phyloP scores from a whole-genome alignment of 495 filamentous ascomycete genomes.

The Entonaema liquescens region DNA sequence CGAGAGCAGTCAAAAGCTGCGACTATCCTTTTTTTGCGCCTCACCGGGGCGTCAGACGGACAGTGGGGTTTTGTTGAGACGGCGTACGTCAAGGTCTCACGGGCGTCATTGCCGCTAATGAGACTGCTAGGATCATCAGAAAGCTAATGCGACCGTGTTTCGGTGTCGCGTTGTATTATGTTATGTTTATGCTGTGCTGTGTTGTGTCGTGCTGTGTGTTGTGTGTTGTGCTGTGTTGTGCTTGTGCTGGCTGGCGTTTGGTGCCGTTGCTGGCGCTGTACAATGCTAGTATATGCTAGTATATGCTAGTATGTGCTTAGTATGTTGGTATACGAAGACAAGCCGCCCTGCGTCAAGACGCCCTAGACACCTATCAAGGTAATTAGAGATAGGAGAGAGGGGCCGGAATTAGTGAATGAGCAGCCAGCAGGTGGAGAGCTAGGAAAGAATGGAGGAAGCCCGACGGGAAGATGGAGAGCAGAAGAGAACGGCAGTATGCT shows the following conservation, averaged over 20 bases:
- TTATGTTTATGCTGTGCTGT: constrained; percentile 33
- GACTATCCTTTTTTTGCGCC: constrained; percentile 40
- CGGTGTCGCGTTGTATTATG: constrained; percentile 41
- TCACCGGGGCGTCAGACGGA: constrained; percentile 44
- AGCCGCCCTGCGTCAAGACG: constrained; percentile 22
- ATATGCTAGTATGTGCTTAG: not conserved
- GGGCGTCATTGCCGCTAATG: constrained; percentile 45
- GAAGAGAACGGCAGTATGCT: constrained; percentile 40
- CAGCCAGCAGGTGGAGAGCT: constrained; percentile 46
- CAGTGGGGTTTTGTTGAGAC: constrained; percentile 46
- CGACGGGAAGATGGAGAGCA: constrained; percentile 39
- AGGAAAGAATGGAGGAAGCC: constrained; percentile 41
- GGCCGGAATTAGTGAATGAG: constrained; percentile 43
- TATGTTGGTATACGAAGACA: constrained; percentile 25
- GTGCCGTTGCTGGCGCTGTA: constrained; percentile 10
- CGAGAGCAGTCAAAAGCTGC: constrained; percentile 30
- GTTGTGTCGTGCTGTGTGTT: constrained; percentile 22
- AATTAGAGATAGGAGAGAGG: constrained; percentile 40
- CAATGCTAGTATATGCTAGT: constrained; percentile 8
- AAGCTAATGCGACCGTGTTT: constrained; percentile 40
- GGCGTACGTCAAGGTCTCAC: constrained; percentile 49
- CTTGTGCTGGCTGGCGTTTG: not conserved
- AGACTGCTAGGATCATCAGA: constrained; percentile 42
- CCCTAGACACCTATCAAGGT: constrained; percentile 30
- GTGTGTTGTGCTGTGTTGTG: constrained; percentile 19